phyloP scores from a whole-genome alignment of 2,329 filamentous ascomycete species.

The Pseudogymnoascus sp. region DNA sequence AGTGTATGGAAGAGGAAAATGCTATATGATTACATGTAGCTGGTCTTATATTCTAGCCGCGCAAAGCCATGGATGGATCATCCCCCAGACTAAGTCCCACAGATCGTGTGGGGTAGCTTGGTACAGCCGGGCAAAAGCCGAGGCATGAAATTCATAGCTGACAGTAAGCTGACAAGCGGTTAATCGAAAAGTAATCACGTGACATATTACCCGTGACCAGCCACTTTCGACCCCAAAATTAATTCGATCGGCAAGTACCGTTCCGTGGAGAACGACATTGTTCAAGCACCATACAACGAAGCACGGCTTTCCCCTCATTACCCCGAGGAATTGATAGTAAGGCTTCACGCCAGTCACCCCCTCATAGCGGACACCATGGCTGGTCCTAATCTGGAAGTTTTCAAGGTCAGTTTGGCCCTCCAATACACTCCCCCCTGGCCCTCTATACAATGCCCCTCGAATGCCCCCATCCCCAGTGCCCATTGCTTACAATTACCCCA shows the following conservation, averaged over 20 bases:
- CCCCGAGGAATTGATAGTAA: neutral
- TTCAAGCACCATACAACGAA: neutral
- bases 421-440: neutral
- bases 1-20: constrained; percentile 1
- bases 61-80: neutral
- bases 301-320: neutral
- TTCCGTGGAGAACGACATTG: neutral
- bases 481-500: constrained; percentile 32
- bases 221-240: neutral
- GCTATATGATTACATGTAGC: neutral
- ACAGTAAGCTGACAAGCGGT: neutral
- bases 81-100: neutral
- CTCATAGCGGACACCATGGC: constrained; percentile 44
- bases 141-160: neutral
- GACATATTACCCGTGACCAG: neutral
- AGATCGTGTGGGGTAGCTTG: neutral
- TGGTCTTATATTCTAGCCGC: neutral
- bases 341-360: neutral
- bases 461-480: neutral
- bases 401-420: constrained; percentile 59
- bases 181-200: neutral
- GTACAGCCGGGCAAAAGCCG: constrained; percentile 1
- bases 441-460: constrained; percentile 8
- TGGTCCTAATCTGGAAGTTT: constrained; percentile 85
- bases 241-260: constrained; percentile 1